A percentile compares a stretch with the other conserved stretches of the same genome.
Evolutionary conservation across 2,329 filamentous ascomycete species (phyloP).

Genomic region (Phialophora expanda): DNA sequence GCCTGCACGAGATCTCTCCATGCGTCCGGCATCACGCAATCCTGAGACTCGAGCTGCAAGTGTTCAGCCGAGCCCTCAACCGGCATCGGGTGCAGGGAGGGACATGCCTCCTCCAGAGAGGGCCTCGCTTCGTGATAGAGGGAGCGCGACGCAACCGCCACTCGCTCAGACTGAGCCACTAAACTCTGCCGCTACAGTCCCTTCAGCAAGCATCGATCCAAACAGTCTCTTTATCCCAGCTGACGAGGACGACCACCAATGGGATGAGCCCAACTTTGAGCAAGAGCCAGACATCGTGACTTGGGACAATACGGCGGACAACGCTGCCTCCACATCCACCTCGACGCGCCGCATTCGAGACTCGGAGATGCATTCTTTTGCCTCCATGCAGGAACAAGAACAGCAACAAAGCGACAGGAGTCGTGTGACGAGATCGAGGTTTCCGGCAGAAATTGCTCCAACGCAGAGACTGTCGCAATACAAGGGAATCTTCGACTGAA

Average conservation of each 20-base stretch:
- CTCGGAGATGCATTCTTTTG: constrained; percentile 42
- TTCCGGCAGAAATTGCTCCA: constrained; percentile 48
- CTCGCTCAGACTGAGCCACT: constrained; percentile 29
- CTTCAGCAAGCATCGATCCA: constrained; percentile 55
- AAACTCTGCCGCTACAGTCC: constrained; percentile 33
- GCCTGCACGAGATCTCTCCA: constrained; percentile 47
- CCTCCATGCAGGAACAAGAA: constrained; percentile 27
- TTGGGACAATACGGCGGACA: constrained; percentile 66
- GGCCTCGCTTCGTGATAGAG: constrained; percentile 19
- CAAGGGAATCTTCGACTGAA: constrained; percentile 52
- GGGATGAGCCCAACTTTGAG: constrained; percentile 64
- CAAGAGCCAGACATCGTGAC: constrained; percentile 52
- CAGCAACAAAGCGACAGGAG: constrained; percentile 19
- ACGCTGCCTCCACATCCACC: constrained; percentile 57
- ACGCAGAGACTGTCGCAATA: constrained; percentile 58
- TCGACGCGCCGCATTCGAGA: constrained; percentile 46
- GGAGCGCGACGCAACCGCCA: constrained; percentile 31
- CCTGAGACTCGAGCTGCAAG: constrained; percentile 23
- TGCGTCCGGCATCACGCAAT: constrained; percentile 47
- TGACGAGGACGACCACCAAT: constrained; percentile 60
- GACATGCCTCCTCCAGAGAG: constrained; percentile 40
- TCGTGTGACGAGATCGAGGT: constrained; percentile 10
- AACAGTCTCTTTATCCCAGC: constrained; percentile 66
- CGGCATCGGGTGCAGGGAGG: constrained; percentile 12
- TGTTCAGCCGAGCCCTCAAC: constrained; percentile 8